Base-by-base conservation (phyloP, 192 early-diverging fungal species). In the Oehlia diaphana region DNA sequence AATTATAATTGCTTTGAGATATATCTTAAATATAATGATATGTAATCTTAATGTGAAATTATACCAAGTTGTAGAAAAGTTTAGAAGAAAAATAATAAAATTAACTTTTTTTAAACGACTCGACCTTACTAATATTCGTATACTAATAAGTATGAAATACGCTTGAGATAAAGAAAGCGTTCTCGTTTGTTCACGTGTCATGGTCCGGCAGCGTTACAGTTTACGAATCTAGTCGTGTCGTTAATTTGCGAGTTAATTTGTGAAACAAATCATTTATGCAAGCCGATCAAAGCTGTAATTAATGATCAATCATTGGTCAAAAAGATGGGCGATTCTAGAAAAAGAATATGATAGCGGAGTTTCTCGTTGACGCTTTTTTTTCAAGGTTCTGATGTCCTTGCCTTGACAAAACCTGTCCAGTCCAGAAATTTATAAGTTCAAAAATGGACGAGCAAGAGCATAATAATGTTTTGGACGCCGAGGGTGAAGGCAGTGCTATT, bases 381-480 rank as follows among this genome's bases (percentile, higher is more conserved):
- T 53, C 14, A 53, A 53, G 49, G 49, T 53, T 58, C 13, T 47
- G 44, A 10, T 47, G 44, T 12, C 10, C 44, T 47, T 19, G 19
- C 13, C 13, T 16, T 58, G 50, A 58, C 16, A 58, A 58, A 14
- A 58, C 50, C 4, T 47, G 44, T 47, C 50, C 3, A 58, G 50
- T 0, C 16, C 14, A 58, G 16, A 58, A 19, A 19, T 58, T 58
- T 58, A 58, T 14, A 58, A 58, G 50, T 31, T 65, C 64, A 65
- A 65, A 31, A 65, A 65, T 65, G 64, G 64, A 65, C 7, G 28
- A 28, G 9, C 13, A 70, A 70, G 68, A 70, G 33, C 66, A 35
- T 35, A n/a, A 21, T 42, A 19, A 70, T 21, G 23, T 33, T 33
- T 14, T 66, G 9, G 72, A 74, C 9, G 72, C 1, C 26, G 50